These are phyloP conservation scores for Dactylorhiza incarnata DNA, from an alignment of 106 monocot genomes.

Conservation along the genomic window DNA sequence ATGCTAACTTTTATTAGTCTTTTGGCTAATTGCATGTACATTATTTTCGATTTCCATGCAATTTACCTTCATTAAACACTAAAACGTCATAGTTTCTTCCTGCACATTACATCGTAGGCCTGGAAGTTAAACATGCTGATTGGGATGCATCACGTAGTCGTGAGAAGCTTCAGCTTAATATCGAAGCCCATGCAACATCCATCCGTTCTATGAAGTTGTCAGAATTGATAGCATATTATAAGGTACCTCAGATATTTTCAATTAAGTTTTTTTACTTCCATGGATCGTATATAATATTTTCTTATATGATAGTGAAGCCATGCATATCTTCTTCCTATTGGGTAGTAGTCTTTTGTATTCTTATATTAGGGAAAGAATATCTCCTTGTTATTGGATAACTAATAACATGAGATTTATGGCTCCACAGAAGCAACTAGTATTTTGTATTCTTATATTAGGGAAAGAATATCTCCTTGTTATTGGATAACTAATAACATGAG, in stretches of 20 bases:
- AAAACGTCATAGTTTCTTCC: neutral
- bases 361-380: neutral
- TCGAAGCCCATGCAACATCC: constrained; percentile 32
- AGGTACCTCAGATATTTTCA: constrained; percentile 19
- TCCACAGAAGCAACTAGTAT: constrained; percentile 22
- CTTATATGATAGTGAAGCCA: no score
- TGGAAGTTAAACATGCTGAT: constrained; percentile 32
- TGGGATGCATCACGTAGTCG: constrained; percentile 41
- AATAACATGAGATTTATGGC: neutral
- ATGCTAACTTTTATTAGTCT: neutral
- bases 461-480: neutral
- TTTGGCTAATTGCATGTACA: neutral
- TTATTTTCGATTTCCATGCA: neutral
- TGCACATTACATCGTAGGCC: constrained; percentile 20
- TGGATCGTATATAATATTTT: no score
- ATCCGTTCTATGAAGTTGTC: constrained; percentile 31
- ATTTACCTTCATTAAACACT: neutral
- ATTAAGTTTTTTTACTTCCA: neutral
- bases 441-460: neutral
- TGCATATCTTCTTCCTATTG: neutral
- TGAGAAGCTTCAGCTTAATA: constrained; percentile 47
- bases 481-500: neutral
- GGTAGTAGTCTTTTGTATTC: neutral
- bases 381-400: neutral
- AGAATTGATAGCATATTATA: constrained; percentile 32